These are phyloP conservation scores for Penicillium fuscoglaucum DNA, from an alignment of 2,329 filamentous ascomycete genomes.

Conservation along the genomic window DNA sequence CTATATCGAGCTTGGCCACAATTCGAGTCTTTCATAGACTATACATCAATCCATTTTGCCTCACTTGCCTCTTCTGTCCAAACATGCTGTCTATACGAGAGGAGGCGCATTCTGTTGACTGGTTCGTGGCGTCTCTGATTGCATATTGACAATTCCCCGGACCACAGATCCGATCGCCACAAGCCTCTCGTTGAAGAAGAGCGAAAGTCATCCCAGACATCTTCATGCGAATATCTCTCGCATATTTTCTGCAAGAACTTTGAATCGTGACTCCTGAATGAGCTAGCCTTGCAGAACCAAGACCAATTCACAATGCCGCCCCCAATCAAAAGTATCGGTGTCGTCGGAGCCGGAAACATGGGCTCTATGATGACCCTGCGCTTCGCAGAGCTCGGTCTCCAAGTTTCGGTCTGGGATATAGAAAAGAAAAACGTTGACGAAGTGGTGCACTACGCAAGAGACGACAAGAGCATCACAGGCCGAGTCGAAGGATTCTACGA, in stretches of 20 bases:
- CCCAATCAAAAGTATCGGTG: conserved; percentile 39
- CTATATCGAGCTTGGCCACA: not conserved
- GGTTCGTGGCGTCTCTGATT: conserved; percentile 12
- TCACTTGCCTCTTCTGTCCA: not conserved
- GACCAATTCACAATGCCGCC: conserved; percentile 21
- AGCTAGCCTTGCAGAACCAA: not conserved
- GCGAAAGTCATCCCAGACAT: not conserved
- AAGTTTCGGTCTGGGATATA: conserved; percentile 44
- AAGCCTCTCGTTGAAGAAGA: conserved; percentile 19
- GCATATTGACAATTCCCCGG: conserved; percentile 17
- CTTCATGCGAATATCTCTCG: not conserved
- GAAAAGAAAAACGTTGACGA: conserved; percentile 37
- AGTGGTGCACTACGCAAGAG: conserved; percentile 27
- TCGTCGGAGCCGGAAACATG: conserved; percentile 45
- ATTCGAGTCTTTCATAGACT: not conserved
- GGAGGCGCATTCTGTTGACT: not conserved
- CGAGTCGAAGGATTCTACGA: conserved; percentile 38
- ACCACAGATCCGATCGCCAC: conserved; percentile 20
- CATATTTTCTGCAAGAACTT: not conserved
- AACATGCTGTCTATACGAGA: not conserved
- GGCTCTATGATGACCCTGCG: conserved; percentile 47
- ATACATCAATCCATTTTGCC: not conserved
- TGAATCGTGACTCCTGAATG: not conserved
- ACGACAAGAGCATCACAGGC: conserved; percentile 29
- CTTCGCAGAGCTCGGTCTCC: conserved; percentile 41